phyloP scores from a whole-genome alignment of 768 basidiomycete genomes.

The Tulasnella sp. region DNA sequence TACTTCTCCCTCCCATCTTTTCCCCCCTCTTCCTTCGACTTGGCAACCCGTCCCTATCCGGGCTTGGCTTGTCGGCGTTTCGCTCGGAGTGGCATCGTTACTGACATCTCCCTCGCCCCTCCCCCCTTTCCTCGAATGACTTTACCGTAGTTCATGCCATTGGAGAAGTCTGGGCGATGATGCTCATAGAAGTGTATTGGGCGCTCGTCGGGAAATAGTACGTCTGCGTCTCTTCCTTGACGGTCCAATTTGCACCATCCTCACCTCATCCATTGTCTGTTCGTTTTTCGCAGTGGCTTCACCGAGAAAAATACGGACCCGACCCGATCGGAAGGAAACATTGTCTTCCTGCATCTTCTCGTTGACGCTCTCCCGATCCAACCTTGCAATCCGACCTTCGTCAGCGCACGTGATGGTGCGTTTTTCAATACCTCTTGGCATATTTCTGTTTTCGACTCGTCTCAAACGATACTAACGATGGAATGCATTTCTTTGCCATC shows the following conservation, averaged over 20 bases:
- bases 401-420: slow-evolving; percentile 42
- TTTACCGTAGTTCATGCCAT: slow-evolving; percentile 36
- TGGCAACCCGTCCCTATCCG: too few relatives aligned
- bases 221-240: background rate
- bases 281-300: background rate
- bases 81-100: slow-evolving; percentile 32
- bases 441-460: slow-evolving; percentile 22
- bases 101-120: background rate
- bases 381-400: slow-evolving; percentile 41
- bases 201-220: slow-evolving; percentile 26
- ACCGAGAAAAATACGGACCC: background rate
- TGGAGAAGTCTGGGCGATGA: slow-evolving; percentile 51
- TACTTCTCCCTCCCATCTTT: slow-evolving; percentile 28
- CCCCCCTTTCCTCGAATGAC: background rate
- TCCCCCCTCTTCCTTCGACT: slow-evolving; percentile 35
- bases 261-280: background rate
- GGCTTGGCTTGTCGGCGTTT: too few relatives aligned
- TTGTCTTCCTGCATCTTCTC: slow-evolving; percentile 47
- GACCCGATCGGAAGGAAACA: slow-evolving; percentile 37
- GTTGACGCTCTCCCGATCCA: slow-evolving; percentile 45
- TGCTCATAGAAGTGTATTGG: slow-evolving; percentile 34
- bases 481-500: background rate
- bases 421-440: background rate
- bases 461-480: background rate
- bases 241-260: background rate